Conservation (phyloP, 345 rosid genomes). For the Heritiera fomes region DNA sequence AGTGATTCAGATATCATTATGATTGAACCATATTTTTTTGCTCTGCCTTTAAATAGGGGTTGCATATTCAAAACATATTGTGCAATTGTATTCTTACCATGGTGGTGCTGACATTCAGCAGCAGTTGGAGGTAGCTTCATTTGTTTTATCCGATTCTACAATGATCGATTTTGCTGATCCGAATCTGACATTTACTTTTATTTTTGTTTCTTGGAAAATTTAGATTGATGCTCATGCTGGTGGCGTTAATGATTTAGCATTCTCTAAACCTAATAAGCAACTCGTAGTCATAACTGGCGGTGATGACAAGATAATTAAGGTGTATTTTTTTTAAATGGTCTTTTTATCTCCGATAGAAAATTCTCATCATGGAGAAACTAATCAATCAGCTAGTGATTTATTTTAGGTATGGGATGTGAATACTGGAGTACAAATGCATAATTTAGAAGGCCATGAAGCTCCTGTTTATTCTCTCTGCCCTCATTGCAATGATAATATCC, state of each 20-base stretch:
- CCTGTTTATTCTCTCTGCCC: conserved; percentile 39
- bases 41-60: conserved; percentile 49
- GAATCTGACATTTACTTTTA: not conserved
- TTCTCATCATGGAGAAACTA: not conserved
- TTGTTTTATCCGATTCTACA: not conserved
- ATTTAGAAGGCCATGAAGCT: conserved; percentile 40
- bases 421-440: conserved; percentile 28
- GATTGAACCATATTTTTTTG: conserved; percentile 4
- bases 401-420: conserved; percentile 41
- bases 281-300: conserved; percentile 62
- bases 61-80: conserved; percentile 80
- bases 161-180: conserved; percentile 3
- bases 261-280: conserved; percentile 58
- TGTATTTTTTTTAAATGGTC: not conserved
- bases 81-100: conserved; percentile 68
- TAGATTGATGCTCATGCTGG: conserved; percentile 75
- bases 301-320: conserved; percentile 67
- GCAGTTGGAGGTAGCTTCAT: conserved; percentile 48
- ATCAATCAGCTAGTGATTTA: not conserved
- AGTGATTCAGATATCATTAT: no score
- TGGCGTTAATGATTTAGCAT: conserved; percentile 62
- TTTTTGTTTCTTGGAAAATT: not conserved
- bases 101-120: conserved; percentile 47
- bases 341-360: not conserved
- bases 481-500: conserved; percentile 26